Evolutionary conservation across 2,329 filamentous ascomycete species (phyloP).

Genomic region (Trichoderma afroharzianum): DNA sequence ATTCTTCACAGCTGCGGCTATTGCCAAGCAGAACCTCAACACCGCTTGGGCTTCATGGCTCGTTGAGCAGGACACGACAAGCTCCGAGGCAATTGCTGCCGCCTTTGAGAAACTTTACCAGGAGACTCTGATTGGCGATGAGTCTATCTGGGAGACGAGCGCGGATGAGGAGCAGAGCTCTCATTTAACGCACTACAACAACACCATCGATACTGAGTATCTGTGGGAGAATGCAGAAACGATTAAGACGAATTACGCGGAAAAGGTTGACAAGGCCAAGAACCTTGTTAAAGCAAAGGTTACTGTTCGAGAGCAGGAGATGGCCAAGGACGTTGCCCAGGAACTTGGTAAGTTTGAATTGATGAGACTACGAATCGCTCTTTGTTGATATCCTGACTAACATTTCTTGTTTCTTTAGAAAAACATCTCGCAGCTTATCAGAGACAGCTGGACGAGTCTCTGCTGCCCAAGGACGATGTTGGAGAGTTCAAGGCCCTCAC

Average conservation of each 20-base stretch:
- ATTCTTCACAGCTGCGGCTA: slow-evolving; percentile 8
- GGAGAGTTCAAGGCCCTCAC: slow-evolving; percentile 10
- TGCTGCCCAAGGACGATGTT: slow-evolving; percentile 7
- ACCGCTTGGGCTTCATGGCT: slow-evolving; percentile 4
- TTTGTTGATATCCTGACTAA: background rate
- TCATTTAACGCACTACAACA: slow-evolving; percentile 1
- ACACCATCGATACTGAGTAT: slow-evolving; percentile 14
- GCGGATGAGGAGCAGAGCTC: slow-evolving; percentile 10
- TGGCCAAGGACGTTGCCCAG: background rate
- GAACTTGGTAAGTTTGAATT: background rate
- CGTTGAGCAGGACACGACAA: slow-evolving; percentile 1
- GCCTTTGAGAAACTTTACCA: slow-evolving; percentile 1
- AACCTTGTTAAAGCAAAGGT: background rate
- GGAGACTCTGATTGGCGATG: background rate
- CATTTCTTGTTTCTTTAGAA: background rate
- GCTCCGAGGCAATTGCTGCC: background rate
- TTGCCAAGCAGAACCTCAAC: slow-evolving; percentile 3
- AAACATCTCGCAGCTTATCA: background rate
- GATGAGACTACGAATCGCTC: background rate
- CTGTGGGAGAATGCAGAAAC: slow-evolving; percentile 7
- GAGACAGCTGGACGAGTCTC: slow-evolving; percentile 12
- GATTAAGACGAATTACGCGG: slow-evolving; percentile 1
- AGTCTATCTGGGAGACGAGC: slow-evolving; percentile 10
- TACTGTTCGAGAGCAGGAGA: background rate
- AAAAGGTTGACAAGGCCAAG: slow-evolving; percentile 3